These are phyloP conservation scores for Beta corolliflora DNA, from an alignment of 179 eudicot species.

Conservation along the genomic window DNA sequence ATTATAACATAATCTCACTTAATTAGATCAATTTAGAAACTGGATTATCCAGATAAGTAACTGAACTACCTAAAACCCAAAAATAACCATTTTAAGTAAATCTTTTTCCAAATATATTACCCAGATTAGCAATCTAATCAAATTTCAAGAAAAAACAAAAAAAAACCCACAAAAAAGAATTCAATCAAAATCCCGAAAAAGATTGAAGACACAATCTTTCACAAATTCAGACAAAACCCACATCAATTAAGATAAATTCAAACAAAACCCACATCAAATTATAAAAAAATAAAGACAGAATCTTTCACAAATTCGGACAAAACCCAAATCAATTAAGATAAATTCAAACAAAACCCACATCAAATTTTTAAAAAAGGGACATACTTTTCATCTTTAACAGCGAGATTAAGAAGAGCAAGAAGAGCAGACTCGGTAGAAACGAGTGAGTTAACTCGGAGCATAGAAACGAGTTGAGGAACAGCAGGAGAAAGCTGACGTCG, in stretches of 20 bases:
- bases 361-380: constrained; percentile 19
- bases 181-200: neutral
- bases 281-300: no score
- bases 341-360: constrained; percentile 17
- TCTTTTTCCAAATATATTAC: neutral
- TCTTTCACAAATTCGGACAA: constrained; percentile 7
- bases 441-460: constrained; percentile 63
- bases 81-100: neutral
- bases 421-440: constrained; percentile 73
- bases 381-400: constrained; percentile 92
- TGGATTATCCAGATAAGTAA: neutral
- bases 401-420: constrained; percentile 91
- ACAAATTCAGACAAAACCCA: constrained; percentile 15
- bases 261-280: constrained; percentile 8
- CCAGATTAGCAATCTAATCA: neutral
- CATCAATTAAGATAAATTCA: constrained; percentile 7
- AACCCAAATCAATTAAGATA: neutral
- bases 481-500: constrained; percentile 79
- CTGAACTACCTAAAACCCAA: neutral
- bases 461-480: constrained; percentile 65
- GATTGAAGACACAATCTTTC: constrained; percentile 7
- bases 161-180: neutral
- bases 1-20: neutral
- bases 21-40: neutral
- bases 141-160: neutral